These are phyloP conservation scores for Apophysomyces sp. DNA, from an alignment of 371 early-diverging fungal genomes.

Conservation along the genomic window DNA sequence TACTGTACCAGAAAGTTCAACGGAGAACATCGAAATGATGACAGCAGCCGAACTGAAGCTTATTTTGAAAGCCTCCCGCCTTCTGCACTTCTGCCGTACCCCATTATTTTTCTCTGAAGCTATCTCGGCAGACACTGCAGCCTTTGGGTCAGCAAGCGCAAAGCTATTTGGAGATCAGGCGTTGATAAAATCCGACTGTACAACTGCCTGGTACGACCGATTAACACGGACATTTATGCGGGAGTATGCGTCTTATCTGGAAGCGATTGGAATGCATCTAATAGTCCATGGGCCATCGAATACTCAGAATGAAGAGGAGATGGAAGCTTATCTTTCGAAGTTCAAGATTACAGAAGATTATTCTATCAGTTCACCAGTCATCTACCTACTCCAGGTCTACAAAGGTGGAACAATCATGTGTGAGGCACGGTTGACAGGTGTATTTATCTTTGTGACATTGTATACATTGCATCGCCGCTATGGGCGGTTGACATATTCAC, in stretches of 20 bases:
- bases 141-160: constrained; percentile 9
- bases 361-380: constrained; percentile 52
- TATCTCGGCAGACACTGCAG: constrained; percentile 3
- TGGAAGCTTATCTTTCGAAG: constrained; percentile 27
- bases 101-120: constrained; percentile 53
- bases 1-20: constrained; percentile 32
- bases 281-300: constrained; percentile 41
- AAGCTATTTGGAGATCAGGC: constrained; percentile 9
- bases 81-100: constrained; percentile 69
- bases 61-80: constrained; percentile 60
- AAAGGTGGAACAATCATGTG: constrained; percentile 72
- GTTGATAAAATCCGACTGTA: constrained; percentile 14
- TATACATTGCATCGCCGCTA: constrained; percentile 72
- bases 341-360: constrained; percentile 34
- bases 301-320: constrained; percentile 19
- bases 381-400: constrained; percentile 66
- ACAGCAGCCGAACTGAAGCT: constrained; percentile 53
- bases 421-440: constrained; percentile 69
- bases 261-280: constrained; percentile 67
- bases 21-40: constrained; percentile 49
- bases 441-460: constrained; percentile 71
- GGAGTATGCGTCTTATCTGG: constrained; percentile 71
- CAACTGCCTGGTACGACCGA: constrained; percentile 55
- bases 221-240: constrained; percentile 58
- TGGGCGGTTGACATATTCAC: constrained; percentile 52